Evolutionary conservation across 257 asterid species (phyloP), one percentile per base, ranked within the genome.

Genomic region (Przewalskia tangutica): DNA sequence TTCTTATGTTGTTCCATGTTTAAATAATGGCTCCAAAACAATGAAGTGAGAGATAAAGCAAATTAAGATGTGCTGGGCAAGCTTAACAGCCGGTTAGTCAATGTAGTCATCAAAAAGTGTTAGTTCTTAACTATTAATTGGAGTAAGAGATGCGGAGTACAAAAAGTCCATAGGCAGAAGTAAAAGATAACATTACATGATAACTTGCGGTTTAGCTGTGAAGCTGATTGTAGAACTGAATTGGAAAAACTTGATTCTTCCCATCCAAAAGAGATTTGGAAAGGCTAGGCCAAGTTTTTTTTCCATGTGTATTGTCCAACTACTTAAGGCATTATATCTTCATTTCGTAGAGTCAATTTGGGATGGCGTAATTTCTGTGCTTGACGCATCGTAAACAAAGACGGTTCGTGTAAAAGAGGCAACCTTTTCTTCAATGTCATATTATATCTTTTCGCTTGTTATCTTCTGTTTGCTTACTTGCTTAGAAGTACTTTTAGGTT

Each of bases 321-420:
- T 53, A 68, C 77, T 70, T 75, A 18, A 46, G 81, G 46, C 27
- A 65, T 23, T 34, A 60, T 77, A 71, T 77, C 65, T 84, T 81
- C 65, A 59, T 56, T 83, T 73, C 92, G 94, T 97, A 93, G 99
- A 86, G 99, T n/a, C n/a, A n/a, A n/a, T n/a, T n/a, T n/a, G 89
- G 95, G 65, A 87, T 96, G 83, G 92, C 94, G 77, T 98, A 93
- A 81, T 96, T 96, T 91, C 97, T n/a, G n/a, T n/a, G n/a, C 94
- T 80, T 98, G 98, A 46, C 98, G 99, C 76, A 89, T 96, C 84
- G 90, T 97, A 66, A 91, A 93, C 87, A 94, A 97, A 89, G n/a
- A 90, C 95, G 86, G 97, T 89, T 40, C 97, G 98, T 63, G 83
- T 94, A 85, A 96, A 88, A 86, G 97, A 96, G 84, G 84, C 98